Percentiles rank a stretch among this genome's conserved stretches.
phyloP scores from a whole-genome alignment of 163 green algal species.

The Smithsoniella earleae region DNA sequence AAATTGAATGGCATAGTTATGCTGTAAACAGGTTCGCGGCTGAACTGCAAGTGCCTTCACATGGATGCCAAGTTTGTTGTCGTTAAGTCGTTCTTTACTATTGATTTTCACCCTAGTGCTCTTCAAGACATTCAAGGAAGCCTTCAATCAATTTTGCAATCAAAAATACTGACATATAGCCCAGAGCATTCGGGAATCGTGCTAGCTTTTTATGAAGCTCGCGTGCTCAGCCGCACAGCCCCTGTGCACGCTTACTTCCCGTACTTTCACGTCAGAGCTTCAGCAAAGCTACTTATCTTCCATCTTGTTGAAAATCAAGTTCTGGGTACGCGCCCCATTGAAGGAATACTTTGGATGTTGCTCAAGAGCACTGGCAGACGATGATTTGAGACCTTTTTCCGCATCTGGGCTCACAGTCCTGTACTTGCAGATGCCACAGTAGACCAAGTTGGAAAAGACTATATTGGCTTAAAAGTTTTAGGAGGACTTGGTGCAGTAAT shows the following conservation, averaged over 20 bases:
- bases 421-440: conserved; percentile 11
- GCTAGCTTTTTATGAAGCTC: not conserved
- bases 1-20: too few species aligned
- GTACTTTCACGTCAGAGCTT: conserved; percentile 4
- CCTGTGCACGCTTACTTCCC: conserved; percentile 27
- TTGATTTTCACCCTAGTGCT: conserved; percentile 7
- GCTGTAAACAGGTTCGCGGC: too few species aligned
- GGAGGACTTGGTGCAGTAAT: not conserved
- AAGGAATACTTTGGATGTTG: not conserved
- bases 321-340: not conserved
- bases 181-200: not conserved
- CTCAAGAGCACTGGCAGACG: too few species aligned
- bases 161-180: not conserved
- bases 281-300: not conserved
- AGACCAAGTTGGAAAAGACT: not conserved
- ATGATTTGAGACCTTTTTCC: not conserved
- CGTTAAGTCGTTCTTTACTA: not conserved
- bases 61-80: conserved; percentile 12
- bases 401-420: not conserved
- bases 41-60: too few species aligned
- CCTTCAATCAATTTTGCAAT: conserved; percentile 1
- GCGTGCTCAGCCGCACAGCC: conserved; percentile 8
- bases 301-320: not conserved
- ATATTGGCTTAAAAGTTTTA: conserved; percentile 16
- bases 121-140: not conserved